A percentile compares a stretch with the other conserved stretches of the same genome.
Conservation (phyloP, 495 filamentous ascomycete genomes). For the Geopyxis carbonaria region DNA sequence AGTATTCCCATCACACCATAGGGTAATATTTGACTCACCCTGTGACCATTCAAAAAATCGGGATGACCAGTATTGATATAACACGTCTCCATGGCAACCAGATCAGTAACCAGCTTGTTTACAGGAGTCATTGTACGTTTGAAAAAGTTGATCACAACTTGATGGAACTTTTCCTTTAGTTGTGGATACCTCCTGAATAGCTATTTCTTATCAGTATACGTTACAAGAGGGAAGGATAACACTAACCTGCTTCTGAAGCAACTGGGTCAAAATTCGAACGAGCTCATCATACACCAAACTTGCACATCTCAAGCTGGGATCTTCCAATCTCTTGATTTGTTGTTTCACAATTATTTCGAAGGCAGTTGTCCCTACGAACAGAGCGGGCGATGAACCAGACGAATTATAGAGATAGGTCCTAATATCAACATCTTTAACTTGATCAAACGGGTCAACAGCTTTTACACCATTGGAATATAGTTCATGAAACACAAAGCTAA, state of each 20-base stretch:
- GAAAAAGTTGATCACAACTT: constrained; percentile 87
- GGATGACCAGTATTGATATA: constrained; percentile 99
- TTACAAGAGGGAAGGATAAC: neutral
- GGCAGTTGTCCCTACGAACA: constrained; percentile 94
- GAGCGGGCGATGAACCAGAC: constrained; percentile 86
- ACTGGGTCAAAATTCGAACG: constrained; percentile 80
- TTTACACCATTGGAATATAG: constrained; percentile 96
- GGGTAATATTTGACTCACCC: constrained; percentile 31
- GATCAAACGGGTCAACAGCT: constrained; percentile 93
- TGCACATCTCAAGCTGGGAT: constrained; percentile 91
- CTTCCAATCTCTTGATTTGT: constrained; percentile 91
- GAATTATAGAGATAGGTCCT: constrained; percentile 95
- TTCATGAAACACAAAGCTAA: constrained; percentile 99
- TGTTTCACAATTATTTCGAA: constrained; percentile 98
- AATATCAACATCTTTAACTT: constrained; percentile 95
- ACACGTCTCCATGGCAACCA: constrained; percentile 87
- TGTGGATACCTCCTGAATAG: constrained; percentile 81
- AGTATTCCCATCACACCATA: no score
- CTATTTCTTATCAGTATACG: constrained; percentile 2
- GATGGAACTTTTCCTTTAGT: constrained; percentile 93
- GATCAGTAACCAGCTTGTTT: constrained; percentile 86
- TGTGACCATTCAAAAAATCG: constrained; percentile 91
- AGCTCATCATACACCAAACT: constrained; percentile 95
- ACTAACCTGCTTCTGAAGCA: constrained; percentile 56
- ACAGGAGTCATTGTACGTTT: constrained; percentile 96